A percentile compares a stretch with the other conserved stretches of the same genome.
phyloP scores from a whole-genome alignment of 192 early-diverging fungal species.

The Chytriomyces hyalinus region DNA sequence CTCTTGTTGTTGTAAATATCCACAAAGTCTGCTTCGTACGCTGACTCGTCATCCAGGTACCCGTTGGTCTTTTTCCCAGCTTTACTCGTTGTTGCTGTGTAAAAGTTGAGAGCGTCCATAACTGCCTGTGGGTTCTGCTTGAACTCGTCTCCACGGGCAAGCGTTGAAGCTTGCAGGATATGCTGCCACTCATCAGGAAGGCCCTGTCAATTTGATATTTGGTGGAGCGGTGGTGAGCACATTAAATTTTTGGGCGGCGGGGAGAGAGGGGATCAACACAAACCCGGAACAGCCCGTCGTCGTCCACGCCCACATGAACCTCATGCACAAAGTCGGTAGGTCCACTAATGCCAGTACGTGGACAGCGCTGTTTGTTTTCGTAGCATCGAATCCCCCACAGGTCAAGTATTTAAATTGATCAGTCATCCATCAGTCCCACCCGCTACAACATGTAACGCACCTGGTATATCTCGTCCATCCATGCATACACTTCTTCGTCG shows the following conservation, averaged over 20 bases:
- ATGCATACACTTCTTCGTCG: slow-evolving; percentile 96
- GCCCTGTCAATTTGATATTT: slow-evolving; percentile 54
- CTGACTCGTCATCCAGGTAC: slow-evolving; percentile 13
- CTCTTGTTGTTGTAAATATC: not conserved
- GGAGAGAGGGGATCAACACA: not conserved
- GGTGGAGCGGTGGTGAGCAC: not conserved
- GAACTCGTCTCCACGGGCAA: slow-evolving; percentile 95
- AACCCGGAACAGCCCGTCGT: slow-evolving; percentile 54
- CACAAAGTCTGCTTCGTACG: slow-evolving; percentile 18
- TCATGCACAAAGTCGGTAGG: slow-evolving; percentile 87
- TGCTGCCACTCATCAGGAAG: slow-evolving; percentile 94
- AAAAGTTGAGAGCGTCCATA: slow-evolving; percentile 96
- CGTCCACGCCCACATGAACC: slow-evolving; percentile 70
- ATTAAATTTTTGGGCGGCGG: not conserved
- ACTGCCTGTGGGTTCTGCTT: slow-evolving; percentile 97
- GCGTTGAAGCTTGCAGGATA: slow-evolving; percentile 88
- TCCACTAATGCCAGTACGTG: slow-evolving; percentile 70
- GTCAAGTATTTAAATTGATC: not conserved
- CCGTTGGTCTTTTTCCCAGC: not conserved
- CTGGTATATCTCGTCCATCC: slow-evolving; percentile 98
- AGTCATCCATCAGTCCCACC: not conserved
- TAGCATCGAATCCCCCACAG: not conserved
- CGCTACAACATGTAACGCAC: slow-evolving; percentile 39
- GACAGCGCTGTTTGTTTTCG: slow-evolving; percentile 59
- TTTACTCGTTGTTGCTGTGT: slow-evolving; percentile 70